A percentile compares a stretch with the other conserved stretches of the same genome.
Conservation (phyloP, 352 stramenopile genomes). For the Globisporangium carolinianum region DNA sequence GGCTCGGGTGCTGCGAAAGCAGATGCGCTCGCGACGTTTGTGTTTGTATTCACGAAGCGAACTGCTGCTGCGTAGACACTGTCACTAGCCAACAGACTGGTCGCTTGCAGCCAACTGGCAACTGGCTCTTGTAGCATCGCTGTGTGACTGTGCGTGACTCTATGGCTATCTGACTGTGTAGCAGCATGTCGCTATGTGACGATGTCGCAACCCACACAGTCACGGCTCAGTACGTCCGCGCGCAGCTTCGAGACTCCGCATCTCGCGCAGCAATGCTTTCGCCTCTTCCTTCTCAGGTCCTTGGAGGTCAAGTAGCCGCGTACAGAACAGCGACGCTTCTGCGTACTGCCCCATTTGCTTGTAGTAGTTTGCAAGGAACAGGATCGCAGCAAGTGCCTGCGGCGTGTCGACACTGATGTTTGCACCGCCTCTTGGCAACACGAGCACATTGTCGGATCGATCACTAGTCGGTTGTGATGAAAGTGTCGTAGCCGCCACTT, state of each 20-base stretch:
- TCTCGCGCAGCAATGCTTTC: conserved; percentile 70
- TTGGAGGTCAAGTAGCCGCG: conserved; percentile 67
- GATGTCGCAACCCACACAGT: too few relatives aligned
- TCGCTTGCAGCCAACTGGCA: too few relatives aligned
- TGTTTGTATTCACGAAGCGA: conserved; percentile 23
- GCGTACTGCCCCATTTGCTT: conserved; percentile 56
- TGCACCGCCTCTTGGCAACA: conserved; percentile 10
- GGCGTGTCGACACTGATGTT: conserved; percentile 59
- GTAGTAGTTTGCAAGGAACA: conserved; percentile 81
- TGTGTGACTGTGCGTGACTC: too few relatives aligned
- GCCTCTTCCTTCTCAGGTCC: conserved; percentile 80
- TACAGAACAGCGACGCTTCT: conserved; percentile 65
- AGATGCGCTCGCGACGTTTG: conserved; percentile 18
- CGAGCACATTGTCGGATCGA: conserved; percentile 5
- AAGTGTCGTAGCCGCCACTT: conserved; percentile 8
- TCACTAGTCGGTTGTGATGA: too few relatives aligned
- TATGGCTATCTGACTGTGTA: neutral
- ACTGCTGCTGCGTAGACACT: neutral
- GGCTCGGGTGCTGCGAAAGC: conserved; percentile 1
- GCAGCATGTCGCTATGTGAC: too few relatives aligned
- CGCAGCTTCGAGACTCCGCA: conserved; percentile 57
- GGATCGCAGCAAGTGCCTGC: conserved; percentile 50
- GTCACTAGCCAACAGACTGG: too few relatives aligned
- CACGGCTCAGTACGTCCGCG: too few relatives aligned
- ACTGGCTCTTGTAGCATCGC: too few relatives aligned